A percentile compares a stretch with the other conserved stretches of the same genome.
Evolutionary conservation across 179 eudicot genomes (phyloP).

Genomic region (Camellia oleifera): DNA sequence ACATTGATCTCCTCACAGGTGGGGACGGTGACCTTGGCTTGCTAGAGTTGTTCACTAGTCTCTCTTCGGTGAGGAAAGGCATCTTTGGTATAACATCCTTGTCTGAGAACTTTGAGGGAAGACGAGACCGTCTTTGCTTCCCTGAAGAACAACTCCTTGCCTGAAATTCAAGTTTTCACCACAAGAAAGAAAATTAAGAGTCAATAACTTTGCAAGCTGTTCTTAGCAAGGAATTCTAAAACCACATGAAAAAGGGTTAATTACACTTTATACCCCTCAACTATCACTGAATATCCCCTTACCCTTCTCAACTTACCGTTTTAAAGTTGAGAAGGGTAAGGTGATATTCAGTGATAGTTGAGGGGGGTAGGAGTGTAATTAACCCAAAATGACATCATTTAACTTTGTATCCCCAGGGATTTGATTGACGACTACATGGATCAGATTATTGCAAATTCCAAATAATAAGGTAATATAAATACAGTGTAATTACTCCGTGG

Average conservation of each 20-base stretch:
- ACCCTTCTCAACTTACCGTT: no score
- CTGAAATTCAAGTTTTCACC: constrained; percentile 34
- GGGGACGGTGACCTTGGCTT: constrained; percentile 78
- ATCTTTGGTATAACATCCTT: constrained; percentile 48
- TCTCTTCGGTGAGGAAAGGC: constrained; percentile 63
- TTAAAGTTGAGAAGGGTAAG: no score
- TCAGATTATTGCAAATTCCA: neutral
- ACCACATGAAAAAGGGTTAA: neutral
- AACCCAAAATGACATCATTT: no score
- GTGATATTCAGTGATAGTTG: no score
- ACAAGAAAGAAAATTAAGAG: neutral
- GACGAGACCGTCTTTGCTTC: constrained; percentile 64
- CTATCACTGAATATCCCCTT: no score
- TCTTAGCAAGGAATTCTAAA: neutral
- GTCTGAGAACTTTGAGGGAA: constrained; percentile 57
- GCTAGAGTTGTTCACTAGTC: constrained; percentile 28
- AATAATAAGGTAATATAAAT: neutral
- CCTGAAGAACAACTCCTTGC: constrained; percentile 71
- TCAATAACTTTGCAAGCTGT: neutral
- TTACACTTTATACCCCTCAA: no score
- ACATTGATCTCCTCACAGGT: constrained; percentile 74
- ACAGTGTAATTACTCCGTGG: neutral
- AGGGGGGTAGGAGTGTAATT: no score
- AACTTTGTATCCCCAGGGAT: neutral
- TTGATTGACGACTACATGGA: neutral